Base-by-base conservation (phyloP, 108 stramenopile genomes). In the Schizochytrium sp. region DNA sequence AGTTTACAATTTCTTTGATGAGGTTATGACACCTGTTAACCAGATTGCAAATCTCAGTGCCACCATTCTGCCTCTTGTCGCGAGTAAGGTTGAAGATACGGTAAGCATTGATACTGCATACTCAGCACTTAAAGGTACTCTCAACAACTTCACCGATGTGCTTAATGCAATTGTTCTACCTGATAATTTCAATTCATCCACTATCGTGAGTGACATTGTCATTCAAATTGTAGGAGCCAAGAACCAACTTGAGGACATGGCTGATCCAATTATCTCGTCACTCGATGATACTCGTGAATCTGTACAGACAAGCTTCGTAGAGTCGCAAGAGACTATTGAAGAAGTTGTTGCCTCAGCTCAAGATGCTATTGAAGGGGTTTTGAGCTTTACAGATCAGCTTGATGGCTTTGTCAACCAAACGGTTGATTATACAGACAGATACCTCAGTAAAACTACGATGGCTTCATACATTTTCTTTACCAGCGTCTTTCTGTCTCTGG, bases 401-500 rank as follows among this genome's bases (percentile, higher is more conserved):
- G 5, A 7, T 8, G 76, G 55, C 3, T 83, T 83, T 55, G 53
- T 83, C 8, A 10, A 46, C 12, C 50, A 83, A 10, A 53, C 76
- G 50, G 40, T 38, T 17, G 40, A 47, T 1, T 49, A 83, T 10
- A 40, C 53, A 38, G 53, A 55, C 28, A 1, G 40, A 2, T 83
- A 83, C 76, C 28, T 83, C 50, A 42, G 50, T n/a, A 49, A n/a
- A 12, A 49, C 53, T 0, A 83, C 50, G 17, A 83, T 53, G 5
- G 50, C 53, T 13, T 83, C 76, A 28, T 83, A 38, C 55, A 8
- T 2, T 5, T 83, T 83, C 28, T 83, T 55, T 50, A 55, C 76
- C 50, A 83, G 38, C 5, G 76, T 83, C 5, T 83, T 83, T 28
- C 76, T 83, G 15, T 49, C 76, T 5, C 53, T 83, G 8, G 76